Evolutionary conservation across 2,329 filamentous ascomycete genomes (phyloP).

Genomic region (Penicillium sp.): DNA sequence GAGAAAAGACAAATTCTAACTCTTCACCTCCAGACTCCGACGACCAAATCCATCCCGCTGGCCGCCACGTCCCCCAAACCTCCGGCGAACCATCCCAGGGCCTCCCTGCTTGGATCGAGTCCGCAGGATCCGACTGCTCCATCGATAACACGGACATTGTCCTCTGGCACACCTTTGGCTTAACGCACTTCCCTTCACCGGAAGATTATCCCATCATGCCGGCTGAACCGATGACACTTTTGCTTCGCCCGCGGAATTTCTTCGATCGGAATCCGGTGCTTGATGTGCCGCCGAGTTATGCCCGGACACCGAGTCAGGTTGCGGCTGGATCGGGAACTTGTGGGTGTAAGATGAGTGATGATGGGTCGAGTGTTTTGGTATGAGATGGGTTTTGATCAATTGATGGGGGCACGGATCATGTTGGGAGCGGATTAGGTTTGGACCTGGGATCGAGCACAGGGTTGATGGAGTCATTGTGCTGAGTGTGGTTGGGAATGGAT

Average conservation of each 20-base stretch:
- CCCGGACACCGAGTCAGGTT: slow-evolving; percentile 65
- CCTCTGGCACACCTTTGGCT: slow-evolving; percentile 88
- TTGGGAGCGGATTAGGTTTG: not conserved
- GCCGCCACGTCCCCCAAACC: slow-evolving; percentile 81
- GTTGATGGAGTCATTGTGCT: too few species aligned
- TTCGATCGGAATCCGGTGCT: slow-evolving; percentile 72
- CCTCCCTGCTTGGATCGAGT: slow-evolving; percentile 66
- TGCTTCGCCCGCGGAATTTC: slow-evolving; percentile 75
- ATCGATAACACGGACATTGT: slow-evolving; percentile 82
- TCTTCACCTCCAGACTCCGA: slow-evolving; percentile 57
- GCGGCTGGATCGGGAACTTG: slow-evolving; percentile 39
- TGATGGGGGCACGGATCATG: not conserved
- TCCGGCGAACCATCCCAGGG: slow-evolving; percentile 70
- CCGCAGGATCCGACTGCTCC: slow-evolving; percentile 56
- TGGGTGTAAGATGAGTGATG: slow-evolving; percentile 33
- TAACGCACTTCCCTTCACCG: slow-evolving; percentile 81
- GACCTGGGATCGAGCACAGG: too few species aligned
- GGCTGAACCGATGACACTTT: slow-evolving; percentile 72
- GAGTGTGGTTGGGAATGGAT: too few species aligned
- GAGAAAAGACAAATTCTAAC: not conserved
- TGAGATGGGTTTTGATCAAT: slow-evolving; percentile 11
- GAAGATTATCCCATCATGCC: slow-evolving; percentile 95
- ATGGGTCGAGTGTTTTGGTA: slow-evolving; percentile 36
- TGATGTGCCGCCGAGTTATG: slow-evolving; percentile 73
- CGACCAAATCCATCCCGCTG: slow-evolving; percentile 76